A percentile compares a stretch with the other conserved stretches of the same genome.
These are phyloP conservation scores for Tetraselmis chui DNA, from an alignment of 139 green algal genomes.

Conservation along the genomic window DNA sequence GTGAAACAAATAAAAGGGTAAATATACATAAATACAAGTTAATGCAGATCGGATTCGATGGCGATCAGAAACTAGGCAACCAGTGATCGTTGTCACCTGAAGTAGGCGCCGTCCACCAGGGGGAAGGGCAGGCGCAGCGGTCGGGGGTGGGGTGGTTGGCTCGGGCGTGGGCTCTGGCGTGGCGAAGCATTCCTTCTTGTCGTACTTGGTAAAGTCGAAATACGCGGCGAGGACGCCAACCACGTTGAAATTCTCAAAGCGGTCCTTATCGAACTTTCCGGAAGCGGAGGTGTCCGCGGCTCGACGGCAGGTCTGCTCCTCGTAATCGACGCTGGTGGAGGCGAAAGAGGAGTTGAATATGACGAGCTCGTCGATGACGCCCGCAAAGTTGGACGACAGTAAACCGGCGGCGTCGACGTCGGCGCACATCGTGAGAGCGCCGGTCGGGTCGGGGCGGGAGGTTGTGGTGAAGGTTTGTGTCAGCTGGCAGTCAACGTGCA, in stretches of 20 bases:
- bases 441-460: neutral
- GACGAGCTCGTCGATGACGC: constrained; percentile 6
- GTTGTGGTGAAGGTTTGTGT: constrained; percentile 15
- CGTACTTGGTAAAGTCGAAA: constrained; percentile 1
- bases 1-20: too few species aligned
- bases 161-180: neutral
- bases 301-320: neutral
- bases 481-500: constrained; percentile 2
- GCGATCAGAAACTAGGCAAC: too few species aligned
- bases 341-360: constrained; percentile 3
- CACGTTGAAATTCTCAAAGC: constrained; percentile 2
- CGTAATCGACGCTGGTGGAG: neutral
- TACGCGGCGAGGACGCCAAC: neutral
- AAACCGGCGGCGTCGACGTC: neutral
- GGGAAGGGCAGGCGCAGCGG: neutral
- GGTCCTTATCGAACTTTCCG: neutral
- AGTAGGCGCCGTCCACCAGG: neutral
- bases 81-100: too few species aligned
- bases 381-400: neutral
- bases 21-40: too few species aligned
- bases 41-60: too few species aligned
- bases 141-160: neutral
- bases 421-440: constrained; percentile 4
- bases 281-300: neutral
- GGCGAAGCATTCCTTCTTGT: neutral